Conservation (phyloP, 371 early-diverging fungal genomes). For the Rhizomucor pusillus region DNA sequence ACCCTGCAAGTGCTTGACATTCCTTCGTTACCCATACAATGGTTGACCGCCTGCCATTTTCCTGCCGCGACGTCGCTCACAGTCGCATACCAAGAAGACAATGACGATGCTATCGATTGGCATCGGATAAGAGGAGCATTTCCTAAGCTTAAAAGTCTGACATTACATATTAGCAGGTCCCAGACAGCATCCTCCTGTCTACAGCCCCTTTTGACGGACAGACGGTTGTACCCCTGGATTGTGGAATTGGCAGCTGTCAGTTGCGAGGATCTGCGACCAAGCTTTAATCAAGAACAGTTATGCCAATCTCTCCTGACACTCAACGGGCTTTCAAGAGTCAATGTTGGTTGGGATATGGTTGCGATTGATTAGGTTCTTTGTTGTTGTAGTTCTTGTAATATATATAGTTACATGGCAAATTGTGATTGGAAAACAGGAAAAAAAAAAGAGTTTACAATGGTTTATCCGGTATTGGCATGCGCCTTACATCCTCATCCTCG, state of each 20-base stretch:
- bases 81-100: not conserved
- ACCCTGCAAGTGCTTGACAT: slow-evolving; percentile 14
- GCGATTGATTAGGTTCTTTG: slow-evolving; percentile 14
- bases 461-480: not conserved
- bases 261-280: slow-evolving; percentile 18
- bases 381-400: not conserved
- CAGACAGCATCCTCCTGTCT: slow-evolving; percentile 9
- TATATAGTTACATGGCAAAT: not conserved
- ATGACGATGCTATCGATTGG: slow-evolving; percentile 15
- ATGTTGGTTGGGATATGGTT: slow-evolving; percentile 41
- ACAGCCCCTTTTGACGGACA: slow-evolving; percentile 22
- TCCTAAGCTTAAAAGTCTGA: slow-evolving; percentile 21
- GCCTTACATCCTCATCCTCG: not conserved
- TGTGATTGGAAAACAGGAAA: not conserved
- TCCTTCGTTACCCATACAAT: slow-evolving; percentile 22
- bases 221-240: slow-evolving; percentile 32
- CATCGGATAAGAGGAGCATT: slow-evolving; percentile 15
- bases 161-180: slow-evolving; percentile 13
- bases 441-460: not conserved
- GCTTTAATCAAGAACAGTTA: slow-evolving; percentile 22
- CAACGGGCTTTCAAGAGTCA: slow-evolving; percentile 29
- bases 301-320: slow-evolving; percentile 19
- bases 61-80: slow-evolving; percentile 10
- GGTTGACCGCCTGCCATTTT: slow-evolving; percentile 13
- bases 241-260: slow-evolving; percentile 22